Evolutionary conservation across 495 filamentous ascomycete species (phyloP).

Genomic region (Aspergillus indologenus): DNA sequence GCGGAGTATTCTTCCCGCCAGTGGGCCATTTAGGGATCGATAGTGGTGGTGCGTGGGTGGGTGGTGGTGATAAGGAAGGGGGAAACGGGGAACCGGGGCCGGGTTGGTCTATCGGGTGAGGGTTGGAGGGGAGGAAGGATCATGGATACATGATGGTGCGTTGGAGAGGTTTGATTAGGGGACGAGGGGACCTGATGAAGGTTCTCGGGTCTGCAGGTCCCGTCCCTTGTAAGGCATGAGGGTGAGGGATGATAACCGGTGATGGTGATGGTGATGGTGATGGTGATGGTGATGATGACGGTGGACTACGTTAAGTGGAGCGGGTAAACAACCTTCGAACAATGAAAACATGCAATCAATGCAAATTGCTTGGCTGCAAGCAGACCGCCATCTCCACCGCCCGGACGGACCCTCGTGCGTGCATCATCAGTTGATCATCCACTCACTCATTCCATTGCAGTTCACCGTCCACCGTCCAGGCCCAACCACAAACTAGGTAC

Average conservation of each 20-base stretch:
- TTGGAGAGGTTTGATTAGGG: slow-evolving; percentile 7
- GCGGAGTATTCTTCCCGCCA: slow-evolving; percentile 59
- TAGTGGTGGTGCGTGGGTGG: too few species aligned
- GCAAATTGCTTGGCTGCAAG: neutral
- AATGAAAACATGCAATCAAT: too few species aligned
- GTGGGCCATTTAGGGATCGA: slow-evolving; percentile 40
- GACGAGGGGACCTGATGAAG: neutral
- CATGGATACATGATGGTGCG: slow-evolving; percentile 16
- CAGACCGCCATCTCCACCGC: slow-evolving; percentile 38
- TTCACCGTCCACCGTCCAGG: slow-evolving; percentile 13
- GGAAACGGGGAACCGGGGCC: too few species aligned
- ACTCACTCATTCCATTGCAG: neutral
- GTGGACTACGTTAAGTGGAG: neutral
- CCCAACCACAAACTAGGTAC: slow-evolving; percentile 24
- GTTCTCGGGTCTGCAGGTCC: neutral
- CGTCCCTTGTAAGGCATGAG: neutral
- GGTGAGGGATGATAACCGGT: neutral
- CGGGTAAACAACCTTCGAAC: too few species aligned
- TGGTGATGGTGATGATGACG: neutral
- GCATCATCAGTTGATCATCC: slow-evolving; percentile 33
- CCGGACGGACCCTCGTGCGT: slow-evolving; percentile 30
- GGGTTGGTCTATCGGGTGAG: slow-evolving; percentile 11
- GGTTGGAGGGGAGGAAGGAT: slow-evolving; percentile 12
- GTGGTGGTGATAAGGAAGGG: slow-evolving; percentile 23
- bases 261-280: neutral